Evolutionary conservation across 768 basidiomycete genomes (phyloP).

Genomic region (Hygrophoropsis aurantiaca): DNA sequence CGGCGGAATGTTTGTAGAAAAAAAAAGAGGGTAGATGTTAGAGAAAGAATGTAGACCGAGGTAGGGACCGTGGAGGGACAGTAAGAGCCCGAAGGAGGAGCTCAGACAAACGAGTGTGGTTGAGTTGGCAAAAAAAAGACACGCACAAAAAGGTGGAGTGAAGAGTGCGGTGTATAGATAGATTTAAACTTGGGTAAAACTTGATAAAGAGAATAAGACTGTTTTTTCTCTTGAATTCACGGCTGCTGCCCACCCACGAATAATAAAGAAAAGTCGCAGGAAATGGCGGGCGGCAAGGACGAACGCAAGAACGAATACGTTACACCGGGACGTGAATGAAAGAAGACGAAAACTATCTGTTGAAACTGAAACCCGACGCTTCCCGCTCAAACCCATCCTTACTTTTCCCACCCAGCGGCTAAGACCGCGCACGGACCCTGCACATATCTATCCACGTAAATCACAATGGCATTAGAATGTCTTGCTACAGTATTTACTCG

Average conservation of each 20-base stretch:
- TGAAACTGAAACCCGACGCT: neutral
- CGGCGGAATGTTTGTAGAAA: constrained; percentile 44
- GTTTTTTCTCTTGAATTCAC: constrained; percentile 4
- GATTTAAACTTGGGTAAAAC: constrained; percentile 32
- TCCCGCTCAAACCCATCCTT: neutral
- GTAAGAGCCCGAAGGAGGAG: constrained; percentile 21
- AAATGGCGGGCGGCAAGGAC: neutral
- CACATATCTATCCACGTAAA: constrained; percentile 9
- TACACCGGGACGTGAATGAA: constrained; percentile 14
- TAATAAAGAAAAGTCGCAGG: constrained; percentile 4
- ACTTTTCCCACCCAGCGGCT: constrained; percentile 14
- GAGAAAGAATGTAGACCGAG: constrained; percentile 46
- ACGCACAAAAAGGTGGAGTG: constrained; percentile 41
- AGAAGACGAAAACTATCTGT: constrained; percentile 9
- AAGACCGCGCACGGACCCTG: constrained; percentile 27
- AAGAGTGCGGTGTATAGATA: constrained; percentile 40
- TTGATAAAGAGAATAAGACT: constrained; percentile 19
- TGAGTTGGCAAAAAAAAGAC: constrained; percentile 33
- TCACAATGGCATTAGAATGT: no score
- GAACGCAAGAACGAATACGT: constrained; percentile 21
- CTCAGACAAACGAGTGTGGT: constrained; percentile 33
- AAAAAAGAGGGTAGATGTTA: constrained; percentile 53
- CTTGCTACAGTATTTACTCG: neutral
- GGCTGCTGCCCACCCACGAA: constrained; percentile 3
- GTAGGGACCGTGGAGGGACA: constrained; percentile 47